A percentile compares a stretch with the other conserved stretches of the same genome.
Conservation (phyloP, 495 filamentous ascomycete species). For the Penicillium waksmanii region DNA sequence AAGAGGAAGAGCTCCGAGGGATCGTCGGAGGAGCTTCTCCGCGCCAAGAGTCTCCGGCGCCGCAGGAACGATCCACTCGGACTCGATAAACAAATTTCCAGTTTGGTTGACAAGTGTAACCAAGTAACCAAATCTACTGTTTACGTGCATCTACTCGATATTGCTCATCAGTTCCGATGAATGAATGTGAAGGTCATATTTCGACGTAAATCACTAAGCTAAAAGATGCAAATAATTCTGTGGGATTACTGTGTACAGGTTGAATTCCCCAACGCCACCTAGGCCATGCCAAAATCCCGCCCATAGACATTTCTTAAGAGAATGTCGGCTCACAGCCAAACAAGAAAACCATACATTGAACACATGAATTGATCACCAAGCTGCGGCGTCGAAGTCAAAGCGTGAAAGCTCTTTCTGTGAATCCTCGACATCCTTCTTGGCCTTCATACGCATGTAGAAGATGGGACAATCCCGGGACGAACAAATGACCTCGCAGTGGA, state of each 20-base stretch:
- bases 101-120: no score
- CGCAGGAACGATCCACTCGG: slow-evolving; percentile 1
- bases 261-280: slow-evolving; percentile 1
- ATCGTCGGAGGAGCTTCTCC: slow-evolving; percentile 31
- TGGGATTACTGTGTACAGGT: slow-evolving; percentile 5
- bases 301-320: neutral
- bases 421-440: slow-evolving; percentile 98
- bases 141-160: neutral
- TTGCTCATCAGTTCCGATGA: neutral
- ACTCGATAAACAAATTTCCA: neutral
- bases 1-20: slow-evolving; percentile 15
- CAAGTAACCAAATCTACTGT: no score
- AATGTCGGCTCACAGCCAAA: neutral
- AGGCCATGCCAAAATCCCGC: neutral
- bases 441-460: slow-evolving; percentile 99
- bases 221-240: neutral
- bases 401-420: slow-evolving; percentile 84
- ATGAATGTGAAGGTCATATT: neutral
- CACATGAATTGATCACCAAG: slow-evolving; percentile 50
- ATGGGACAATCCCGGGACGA: slow-evolving; percentile 95
- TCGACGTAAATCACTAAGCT: neutral
- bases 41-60: slow-evolving; percentile 24
- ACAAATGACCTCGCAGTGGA: slow-evolving; percentile 98
- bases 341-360: slow-evolving; percentile 12
- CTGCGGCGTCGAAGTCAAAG: slow-evolving; percentile 81